Evolutionary conservation across 768 basidiomycete genomes (phyloP).

Genomic region (Boletus huronensis): DNA sequence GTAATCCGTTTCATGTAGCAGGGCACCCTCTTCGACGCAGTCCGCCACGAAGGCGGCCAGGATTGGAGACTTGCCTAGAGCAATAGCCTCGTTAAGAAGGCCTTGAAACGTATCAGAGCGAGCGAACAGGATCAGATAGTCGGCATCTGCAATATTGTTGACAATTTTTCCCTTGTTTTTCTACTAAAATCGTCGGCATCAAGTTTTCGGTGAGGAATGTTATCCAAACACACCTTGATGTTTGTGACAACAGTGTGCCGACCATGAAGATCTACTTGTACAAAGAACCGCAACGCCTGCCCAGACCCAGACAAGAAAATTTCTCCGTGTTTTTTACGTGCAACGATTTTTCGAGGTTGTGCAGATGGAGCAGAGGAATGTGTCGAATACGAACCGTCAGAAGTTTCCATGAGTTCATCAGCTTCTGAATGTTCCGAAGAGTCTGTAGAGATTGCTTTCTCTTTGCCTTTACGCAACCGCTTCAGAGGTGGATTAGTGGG

Average conservation of each 20-base stretch:
- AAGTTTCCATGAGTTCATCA: conserved; percentile 13
- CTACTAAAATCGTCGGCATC: conserved; percentile 33
- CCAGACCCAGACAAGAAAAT: conserved; percentile 47
- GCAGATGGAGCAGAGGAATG: conserved; percentile 13
- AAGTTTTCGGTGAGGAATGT: not conserved
- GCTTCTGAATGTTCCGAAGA: conserved; percentile 17
- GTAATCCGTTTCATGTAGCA: conserved; percentile 48
- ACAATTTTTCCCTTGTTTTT: conserved; percentile 64
- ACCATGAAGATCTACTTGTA: conserved; percentile 63
- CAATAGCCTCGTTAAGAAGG: conserved; percentile 38
- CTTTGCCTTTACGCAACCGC: conserved; percentile 30
- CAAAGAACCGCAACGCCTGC: conserved; percentile 51
- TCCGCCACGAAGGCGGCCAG: conserved; percentile 51
- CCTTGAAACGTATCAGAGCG: conserved; percentile 49
- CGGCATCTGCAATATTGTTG: conserved; percentile 49
- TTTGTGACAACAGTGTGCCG: conserved; percentile 46
- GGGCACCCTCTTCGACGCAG: conserved; percentile 40
- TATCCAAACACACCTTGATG: conserved; percentile 52
- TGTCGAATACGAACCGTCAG: conserved; percentile 6
- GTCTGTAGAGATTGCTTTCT: conserved; percentile 16
- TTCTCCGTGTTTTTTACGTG: conserved; percentile 23
- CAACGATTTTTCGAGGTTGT: conserved; percentile 12
- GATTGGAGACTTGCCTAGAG: conserved; percentile 45
- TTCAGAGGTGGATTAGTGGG: conserved; percentile 16
- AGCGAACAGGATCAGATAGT: conserved; percentile 57